These are phyloP conservation scores for Aspergillus luchuensis DNA, from an alignment of 2,329 filamentous ascomycete species.

Conservation along the genomic window DNA sequence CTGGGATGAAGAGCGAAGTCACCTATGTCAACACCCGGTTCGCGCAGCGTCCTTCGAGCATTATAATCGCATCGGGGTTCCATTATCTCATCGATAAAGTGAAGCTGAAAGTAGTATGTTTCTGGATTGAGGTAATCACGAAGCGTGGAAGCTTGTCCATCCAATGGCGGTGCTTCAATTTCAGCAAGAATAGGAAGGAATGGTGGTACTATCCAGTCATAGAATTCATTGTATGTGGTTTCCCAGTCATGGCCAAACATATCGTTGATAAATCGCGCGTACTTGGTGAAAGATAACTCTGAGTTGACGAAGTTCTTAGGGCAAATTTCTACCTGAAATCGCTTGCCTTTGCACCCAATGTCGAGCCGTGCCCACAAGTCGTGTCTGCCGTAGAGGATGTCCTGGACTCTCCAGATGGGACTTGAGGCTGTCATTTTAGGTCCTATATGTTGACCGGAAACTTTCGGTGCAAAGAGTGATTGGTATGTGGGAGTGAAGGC, in stretches of 20 bases:
- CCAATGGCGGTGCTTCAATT: not conserved
- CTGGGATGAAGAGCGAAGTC: not conserved
- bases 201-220: not conserved
- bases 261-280: not conserved
- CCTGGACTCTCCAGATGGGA: too few relatives aligned
- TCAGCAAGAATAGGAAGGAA: not conserved
- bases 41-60: fast-evolving
- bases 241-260: not conserved
- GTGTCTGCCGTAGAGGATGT: too few relatives aligned
- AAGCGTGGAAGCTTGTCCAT: not conserved
- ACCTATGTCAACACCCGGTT: not conserved
- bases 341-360: not conserved
- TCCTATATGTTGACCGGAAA: too few relatives aligned
- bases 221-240: not conserved
- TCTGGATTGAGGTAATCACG: not conserved
- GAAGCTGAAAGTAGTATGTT: not conserved
- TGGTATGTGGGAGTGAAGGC: too few relatives aligned
- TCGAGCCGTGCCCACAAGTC: too few relatives aligned
- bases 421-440: too few relatives aligned
- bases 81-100: not conserved
- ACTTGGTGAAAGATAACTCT: not conserved
- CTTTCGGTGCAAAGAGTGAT: too few relatives aligned
- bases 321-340: not conserved
- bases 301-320: not conserved
- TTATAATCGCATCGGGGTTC: not conserved